phyloP scores from a whole-genome alignment of 306 rosid species.

The Rosa multiflora region DNA sequence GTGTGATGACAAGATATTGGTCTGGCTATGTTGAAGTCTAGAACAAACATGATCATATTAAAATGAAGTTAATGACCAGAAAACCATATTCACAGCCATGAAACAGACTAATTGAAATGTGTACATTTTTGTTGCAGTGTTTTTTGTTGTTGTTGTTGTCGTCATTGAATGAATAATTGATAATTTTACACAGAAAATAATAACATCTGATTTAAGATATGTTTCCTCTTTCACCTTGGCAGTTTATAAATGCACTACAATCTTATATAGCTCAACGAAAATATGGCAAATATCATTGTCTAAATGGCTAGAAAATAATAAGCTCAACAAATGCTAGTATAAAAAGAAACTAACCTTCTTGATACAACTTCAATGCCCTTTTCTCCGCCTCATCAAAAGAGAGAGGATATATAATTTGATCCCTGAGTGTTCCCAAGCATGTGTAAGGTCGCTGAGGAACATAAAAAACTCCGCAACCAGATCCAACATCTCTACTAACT shows the following conservation, averaged over 20 bases:
- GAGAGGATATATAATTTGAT: constrained; percentile 95
- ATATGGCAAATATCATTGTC: not conserved
- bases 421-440: constrained; percentile 93
- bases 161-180: not conserved
- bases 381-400: constrained; percentile 78
- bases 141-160: not conserved
- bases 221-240: not conserved
- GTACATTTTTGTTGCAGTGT: not conserved
- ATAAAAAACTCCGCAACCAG: constrained; percentile 73
- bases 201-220: not conserved
- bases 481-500: constrained; percentile 48
- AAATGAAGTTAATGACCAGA: not conserved
- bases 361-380: constrained; percentile 54
- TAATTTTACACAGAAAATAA: not conserved
- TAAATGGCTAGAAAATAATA: not conserved
- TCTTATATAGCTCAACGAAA: not conserved
- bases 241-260: not conserved
- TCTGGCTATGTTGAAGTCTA: not conserved
- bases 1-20: not conserved
- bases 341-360: constrained; percentile 45
- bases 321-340: not conserved
- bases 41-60: not conserved
- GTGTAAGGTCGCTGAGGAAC: constrained; percentile 99
- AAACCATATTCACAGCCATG: not conserved
- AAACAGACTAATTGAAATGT: not conserved